A percentile compares a stretch with the other conserved stretches of the same genome.
These are phyloP conservation scores for Lactarius pseudohatsudake DNA, from an alignment of 768 basidiomycete genomes.

Conservation along the genomic window DNA sequence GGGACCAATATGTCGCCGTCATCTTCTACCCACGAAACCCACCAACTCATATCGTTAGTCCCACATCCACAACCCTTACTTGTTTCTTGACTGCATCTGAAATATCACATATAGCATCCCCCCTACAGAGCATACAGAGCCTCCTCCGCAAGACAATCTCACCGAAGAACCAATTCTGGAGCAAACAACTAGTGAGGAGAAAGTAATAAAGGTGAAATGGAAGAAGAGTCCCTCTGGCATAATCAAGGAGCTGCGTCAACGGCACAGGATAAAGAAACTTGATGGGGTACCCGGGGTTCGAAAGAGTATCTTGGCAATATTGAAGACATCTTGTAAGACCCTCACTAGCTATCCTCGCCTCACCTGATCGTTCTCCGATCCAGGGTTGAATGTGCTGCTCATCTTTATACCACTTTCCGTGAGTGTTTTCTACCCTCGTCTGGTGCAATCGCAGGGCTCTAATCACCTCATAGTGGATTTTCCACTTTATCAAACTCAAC, in stretches of 20 bases:
- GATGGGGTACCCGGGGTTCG: slow-evolving; percentile 46
- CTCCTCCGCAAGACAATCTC: not conserved
- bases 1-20: not conserved
- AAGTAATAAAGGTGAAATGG: not conserved
- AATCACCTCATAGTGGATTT: slow-evolving; percentile 57
- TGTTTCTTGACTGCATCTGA: not conserved
- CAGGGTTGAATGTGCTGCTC: slow-evolving; percentile 72
- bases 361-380: slow-evolving; percentile 1
- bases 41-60: slow-evolving; percentile 15
- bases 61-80: not conserved
- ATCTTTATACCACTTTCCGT: slow-evolving; percentile 73
- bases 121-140: not conserved
- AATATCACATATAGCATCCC: not conserved
- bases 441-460: slow-evolving; percentile 10
- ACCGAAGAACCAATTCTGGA: not conserved
- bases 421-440: slow-evolving; percentile 29
- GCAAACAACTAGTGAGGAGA: too few species aligned
- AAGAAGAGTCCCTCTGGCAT: not conserved
- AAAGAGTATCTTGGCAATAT: slow-evolving; percentile 52
- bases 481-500: slow-evolving; percentile 55
- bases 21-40: not conserved
- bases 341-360: not conserved
- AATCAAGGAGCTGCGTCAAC: not conserved
- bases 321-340: slow-evolving; percentile 56
- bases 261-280: slow-evolving; percentile 32